phyloP scores from a whole-genome alignment of 345 rosid genomes.

The Hypericum androsaemum region DNA sequence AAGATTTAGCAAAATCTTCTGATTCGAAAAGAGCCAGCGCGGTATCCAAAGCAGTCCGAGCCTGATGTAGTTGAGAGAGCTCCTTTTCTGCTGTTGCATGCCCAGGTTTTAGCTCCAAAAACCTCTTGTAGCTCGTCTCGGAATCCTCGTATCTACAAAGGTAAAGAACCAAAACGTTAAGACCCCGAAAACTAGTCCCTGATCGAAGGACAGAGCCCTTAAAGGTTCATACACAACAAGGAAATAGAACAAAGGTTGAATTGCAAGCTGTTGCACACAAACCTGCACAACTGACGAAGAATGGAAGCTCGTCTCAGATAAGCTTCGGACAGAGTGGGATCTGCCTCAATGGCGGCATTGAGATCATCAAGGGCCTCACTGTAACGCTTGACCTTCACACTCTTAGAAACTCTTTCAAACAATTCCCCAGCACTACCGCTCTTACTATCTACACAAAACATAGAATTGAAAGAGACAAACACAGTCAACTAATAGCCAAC shows the following conservation, averaged over 20 bases:
- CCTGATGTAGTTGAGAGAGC: slow-evolving; percentile 85
- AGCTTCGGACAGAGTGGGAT: slow-evolving; percentile 87
- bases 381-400: slow-evolving; percentile 65
- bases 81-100: slow-evolving; percentile 71
- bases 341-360: slow-evolving; percentile 84
- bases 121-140: slow-evolving; percentile 55
- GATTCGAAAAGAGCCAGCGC: slow-evolving; percentile 59
- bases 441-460: slow-evolving; percentile 42
- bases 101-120: slow-evolving; percentile 62
- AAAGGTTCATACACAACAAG: background rate
- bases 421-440: slow-evolving; percentile 55
- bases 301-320: slow-evolving; percentile 64
- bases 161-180: background rate
- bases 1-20: slow-evolving; percentile 55
- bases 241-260: background rate
- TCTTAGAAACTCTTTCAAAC: slow-evolving; percentile 66
- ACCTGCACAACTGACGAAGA: slow-evolving; percentile 94
- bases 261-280: background rate
- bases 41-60: slow-evolving; percentile 68
- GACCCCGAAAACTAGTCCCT: background rate
- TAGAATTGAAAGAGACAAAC: no score
- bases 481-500: no score
- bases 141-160: slow-evolving; percentile 80
- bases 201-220: background rate
- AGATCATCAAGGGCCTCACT: slow-evolving; percentile 88